These are phyloP conservation scores for Lactifluus hygrophoroides DNA, from an alignment of 768 basidiomycete species.

Conservation along the genomic window DNA sequence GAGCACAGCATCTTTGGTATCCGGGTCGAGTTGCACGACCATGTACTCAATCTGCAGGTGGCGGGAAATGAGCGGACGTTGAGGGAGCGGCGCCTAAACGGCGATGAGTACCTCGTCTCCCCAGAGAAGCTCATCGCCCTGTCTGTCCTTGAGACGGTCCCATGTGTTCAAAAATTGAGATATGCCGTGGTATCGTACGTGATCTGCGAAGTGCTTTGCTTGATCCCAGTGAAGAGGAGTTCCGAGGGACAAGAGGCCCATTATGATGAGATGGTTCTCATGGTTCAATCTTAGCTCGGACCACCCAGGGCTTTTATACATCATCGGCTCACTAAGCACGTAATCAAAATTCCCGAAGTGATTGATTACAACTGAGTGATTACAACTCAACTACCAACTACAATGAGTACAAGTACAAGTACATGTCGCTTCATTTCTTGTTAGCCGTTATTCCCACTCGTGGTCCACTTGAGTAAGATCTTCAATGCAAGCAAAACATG, in stretches of 20 bases:
- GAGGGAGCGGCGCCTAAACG: neutral
- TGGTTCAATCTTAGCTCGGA: neutral
- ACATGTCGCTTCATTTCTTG: neutral
- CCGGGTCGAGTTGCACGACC: conserved; percentile 79
- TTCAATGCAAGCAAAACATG: conserved; percentile 87
- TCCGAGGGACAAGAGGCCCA: conserved; percentile 91
- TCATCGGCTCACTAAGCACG: conserved; percentile 4
- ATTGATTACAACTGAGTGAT: too few relatives aligned
- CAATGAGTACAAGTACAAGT: too few relatives aligned
- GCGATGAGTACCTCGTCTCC: conserved; percentile 80
- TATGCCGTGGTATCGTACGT: conserved; percentile 88
- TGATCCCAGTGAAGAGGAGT: conserved; percentile 91
- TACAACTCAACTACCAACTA: too few relatives aligned
- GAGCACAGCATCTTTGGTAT: conserved; percentile 70
- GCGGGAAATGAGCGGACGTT: conserved; percentile 1
- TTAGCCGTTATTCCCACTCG: conserved; percentile 64
- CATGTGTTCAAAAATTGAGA: conserved; percentile 92
- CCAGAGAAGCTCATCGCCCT: conserved; percentile 91
- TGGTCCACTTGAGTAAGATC: conserved; percentile 81
- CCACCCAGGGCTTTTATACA: neutral
- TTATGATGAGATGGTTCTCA: conserved; percentile 28
- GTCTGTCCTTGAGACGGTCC: conserved; percentile 84
- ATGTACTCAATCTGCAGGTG: conserved; percentile 82
- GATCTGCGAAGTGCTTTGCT: conserved; percentile 77
- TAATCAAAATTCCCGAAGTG: too few relatives aligned